Evolutionary conservation across 169 alveolate genomes (phyloP).

Genomic region (Cryptosporidium canis): DNA sequence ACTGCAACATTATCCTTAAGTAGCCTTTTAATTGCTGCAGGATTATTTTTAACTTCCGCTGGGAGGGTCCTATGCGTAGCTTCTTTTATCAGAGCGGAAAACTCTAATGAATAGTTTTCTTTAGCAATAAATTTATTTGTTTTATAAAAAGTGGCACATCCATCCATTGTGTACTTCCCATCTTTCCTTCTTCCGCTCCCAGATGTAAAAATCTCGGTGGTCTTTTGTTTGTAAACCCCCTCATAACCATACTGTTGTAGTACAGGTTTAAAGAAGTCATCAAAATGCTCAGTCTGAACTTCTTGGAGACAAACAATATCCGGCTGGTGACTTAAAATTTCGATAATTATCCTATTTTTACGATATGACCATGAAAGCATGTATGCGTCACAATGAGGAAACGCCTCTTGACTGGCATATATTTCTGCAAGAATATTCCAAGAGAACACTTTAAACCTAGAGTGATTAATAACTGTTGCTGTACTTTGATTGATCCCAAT

Average conservation of each 20-base stretch:
- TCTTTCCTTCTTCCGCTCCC: slow-evolving; percentile 82
- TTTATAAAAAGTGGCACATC: slow-evolving; percentile 82
- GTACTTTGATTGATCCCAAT: background rate
- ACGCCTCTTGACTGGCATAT: slow-evolving; percentile 81
- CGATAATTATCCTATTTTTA: slow-evolving; percentile 81
- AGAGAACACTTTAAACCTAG: slow-evolving; percentile 77
- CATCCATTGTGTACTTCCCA: slow-evolving; percentile 81
- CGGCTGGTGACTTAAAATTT: slow-evolving; percentile 79
- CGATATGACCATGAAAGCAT: slow-evolving; percentile 84
- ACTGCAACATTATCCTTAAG: slow-evolving; percentile 83
- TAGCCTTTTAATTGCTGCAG: slow-evolving; percentile 75
- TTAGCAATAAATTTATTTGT: slow-evolving; percentile 77
- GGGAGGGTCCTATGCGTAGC: slow-evolving; percentile 79
- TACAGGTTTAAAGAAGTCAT: slow-evolving; percentile 80
- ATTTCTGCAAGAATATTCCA: slow-evolving; percentile 84
- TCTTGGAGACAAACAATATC: slow-evolving; percentile 83
- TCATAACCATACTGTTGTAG: slow-evolving; percentile 79
- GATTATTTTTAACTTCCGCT: slow-evolving; percentile 78
- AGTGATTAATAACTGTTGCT: background rate
- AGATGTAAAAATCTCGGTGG: slow-evolving; percentile 81
- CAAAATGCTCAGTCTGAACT: slow-evolving; percentile 82
- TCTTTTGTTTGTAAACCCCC: slow-evolving; percentile 82
- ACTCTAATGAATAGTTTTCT: slow-evolving; percentile 80
- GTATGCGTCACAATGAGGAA: slow-evolving; percentile 85
- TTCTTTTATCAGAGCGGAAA: slow-evolving; percentile 79